Evolutionary conservation across 345 rosid species (phyloP), one percentile per base, ranked within the genome.

Genomic region (Gossypium arboreum): DNA sequence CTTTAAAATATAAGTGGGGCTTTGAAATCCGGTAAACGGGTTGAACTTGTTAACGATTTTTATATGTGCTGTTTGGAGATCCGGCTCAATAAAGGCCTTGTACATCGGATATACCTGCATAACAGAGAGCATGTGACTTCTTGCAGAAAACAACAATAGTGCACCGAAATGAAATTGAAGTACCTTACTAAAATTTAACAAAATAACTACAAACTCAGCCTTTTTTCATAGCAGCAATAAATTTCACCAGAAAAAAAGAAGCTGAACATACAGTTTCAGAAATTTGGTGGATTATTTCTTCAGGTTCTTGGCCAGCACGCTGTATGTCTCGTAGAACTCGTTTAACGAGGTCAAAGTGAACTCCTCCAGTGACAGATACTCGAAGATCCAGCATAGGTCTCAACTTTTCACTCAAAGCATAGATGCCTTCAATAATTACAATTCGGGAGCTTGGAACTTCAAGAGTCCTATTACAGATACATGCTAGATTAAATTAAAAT

Each of bases 321-420:
- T 96, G 98, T 79, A 96, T 96, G 78, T 96, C 99, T 76, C 97
- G 88, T 68, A 96, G 87, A 76, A 93, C 99, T 69, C 98, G 85
- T 82, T 96, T 96, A 70, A 96, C 99, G 73, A 96, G 99, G 75
- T 96, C 99, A 88, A 96, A 96, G 80, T 96, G 99, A 81, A 96
- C 94, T 12, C 98, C 99, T 52, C 99, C 98, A 39, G 88, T 96
- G 44, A 96, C 97, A 60, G 97, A 96, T 70, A 96, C 86, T 45
- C 89, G 89, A 60, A 96, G 92, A 83, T 93, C 97, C 85, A 96
- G 82, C 64, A 96, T 77, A 76, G 97, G 94, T 73, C 97, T 83
- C 81, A 96, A 39, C 81, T 83, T 93, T 83, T 89, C 99, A 61
- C 94, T 92, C 82, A 96, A 80, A 39, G 99, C 99, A 83, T 93